A percentile compares a stretch with the other conserved stretches of the same genome.
phyloP scores from a whole-genome alignment of 2,329 filamentous ascomycete genomes.

The Elsinoe batatas region DNA sequence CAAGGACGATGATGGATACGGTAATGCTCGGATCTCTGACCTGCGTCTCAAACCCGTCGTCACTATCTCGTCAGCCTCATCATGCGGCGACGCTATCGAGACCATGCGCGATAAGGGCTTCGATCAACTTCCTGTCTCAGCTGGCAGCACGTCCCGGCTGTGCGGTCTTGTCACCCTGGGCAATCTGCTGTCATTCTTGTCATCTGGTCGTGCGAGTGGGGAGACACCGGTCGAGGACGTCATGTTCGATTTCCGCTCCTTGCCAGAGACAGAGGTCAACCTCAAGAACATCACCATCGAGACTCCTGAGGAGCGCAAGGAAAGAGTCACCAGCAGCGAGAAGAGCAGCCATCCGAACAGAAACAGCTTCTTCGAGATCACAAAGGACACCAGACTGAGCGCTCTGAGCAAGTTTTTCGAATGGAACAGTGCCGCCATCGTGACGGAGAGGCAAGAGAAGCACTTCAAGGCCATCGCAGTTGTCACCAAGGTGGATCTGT shows the following conservation, averaged over 20 bases:
- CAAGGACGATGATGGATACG: slow-evolving; percentile 55
- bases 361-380: slow-evolving; percentile 85
- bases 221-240: slow-evolving; percentile 69
- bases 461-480: slow-evolving; percentile 69
- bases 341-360: slow-evolving; percentile 37
- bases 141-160: slow-evolving; percentile 55
- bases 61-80: slow-evolving; percentile 60
- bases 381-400: slow-evolving; percentile 72
- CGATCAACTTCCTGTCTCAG: slow-evolving; percentile 84
- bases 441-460: slow-evolving; percentile 62
- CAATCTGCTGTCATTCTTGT: slow-evolving; percentile 86
- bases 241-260: slow-evolving; percentile 91
- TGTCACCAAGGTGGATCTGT: slow-evolving; percentile 90
- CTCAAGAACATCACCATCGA: slow-evolving; percentile 51
- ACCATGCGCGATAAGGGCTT: slow-evolving; percentile 98
- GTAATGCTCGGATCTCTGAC: slow-evolving; percentile 66
- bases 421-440: slow-evolving; percentile 93
- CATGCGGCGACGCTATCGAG: slow-evolving; percentile 83
- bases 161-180: slow-evolving; percentile 91
- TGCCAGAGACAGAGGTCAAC: slow-evolving; percentile 87
- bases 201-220: slow-evolving; percentile 65
- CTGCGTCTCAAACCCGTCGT: slow-evolving; percentile 90
- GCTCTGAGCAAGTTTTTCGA: slow-evolving; percentile 89
- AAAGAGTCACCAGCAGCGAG: slow-evolving; percentile 22
- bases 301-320: slow-evolving; percentile 31